These are phyloP conservation scores for Ploettnerulaceae sp. DNA, from an alignment of 2,329 filamentous ascomycete genomes.

Conservation along the genomic window DNA sequence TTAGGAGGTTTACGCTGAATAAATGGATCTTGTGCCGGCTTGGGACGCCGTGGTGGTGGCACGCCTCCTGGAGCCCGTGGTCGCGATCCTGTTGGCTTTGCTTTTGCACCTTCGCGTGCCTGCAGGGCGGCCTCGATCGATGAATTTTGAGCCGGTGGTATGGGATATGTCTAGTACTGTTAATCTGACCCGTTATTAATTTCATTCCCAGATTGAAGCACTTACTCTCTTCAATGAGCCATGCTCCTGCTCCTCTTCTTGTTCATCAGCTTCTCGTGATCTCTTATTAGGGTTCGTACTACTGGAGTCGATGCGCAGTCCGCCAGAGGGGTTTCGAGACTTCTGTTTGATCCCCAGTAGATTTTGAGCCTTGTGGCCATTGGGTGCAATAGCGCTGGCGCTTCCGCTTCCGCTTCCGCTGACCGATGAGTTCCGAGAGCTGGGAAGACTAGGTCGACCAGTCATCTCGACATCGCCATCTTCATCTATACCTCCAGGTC, in stretches of 20 bases:
- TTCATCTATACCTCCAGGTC: conserved; percentile 4
- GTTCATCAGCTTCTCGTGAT: conserved; percentile 14
- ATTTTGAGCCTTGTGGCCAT: background rate
- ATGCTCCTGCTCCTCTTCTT: conserved; percentile 12
- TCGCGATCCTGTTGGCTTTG: conserved; percentile 13
- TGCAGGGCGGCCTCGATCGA: conserved; percentile 22
- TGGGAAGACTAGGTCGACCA: conserved; percentile 14
- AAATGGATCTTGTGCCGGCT: conserved; percentile 26
- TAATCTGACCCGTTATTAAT: background rate
- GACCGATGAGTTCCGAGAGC: conserved; percentile 14
- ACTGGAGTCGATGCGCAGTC: too few species aligned
- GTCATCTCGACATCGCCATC: conserved; percentile 23
- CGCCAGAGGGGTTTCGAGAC: too few species aligned
- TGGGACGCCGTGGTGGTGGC: conserved; percentile 25
- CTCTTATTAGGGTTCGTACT: conserved; percentile 15
- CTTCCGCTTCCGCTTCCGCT: conserved; percentile 1
- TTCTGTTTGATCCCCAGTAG: background rate
- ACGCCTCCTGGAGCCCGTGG: conserved; percentile 18
- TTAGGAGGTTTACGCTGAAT: conserved; percentile 24
- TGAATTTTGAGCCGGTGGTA: conserved; percentile 3
- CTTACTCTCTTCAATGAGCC: conserved; percentile 22
- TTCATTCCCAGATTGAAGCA: too few species aligned
- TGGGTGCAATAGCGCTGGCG: background rate
- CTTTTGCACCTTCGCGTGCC: conserved; percentile 22
- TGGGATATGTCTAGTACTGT: conserved; percentile 1